phyloP scores from a whole-genome alignment of 179 eudicot genomes.

The Sideroxylon spinosum region DNA sequence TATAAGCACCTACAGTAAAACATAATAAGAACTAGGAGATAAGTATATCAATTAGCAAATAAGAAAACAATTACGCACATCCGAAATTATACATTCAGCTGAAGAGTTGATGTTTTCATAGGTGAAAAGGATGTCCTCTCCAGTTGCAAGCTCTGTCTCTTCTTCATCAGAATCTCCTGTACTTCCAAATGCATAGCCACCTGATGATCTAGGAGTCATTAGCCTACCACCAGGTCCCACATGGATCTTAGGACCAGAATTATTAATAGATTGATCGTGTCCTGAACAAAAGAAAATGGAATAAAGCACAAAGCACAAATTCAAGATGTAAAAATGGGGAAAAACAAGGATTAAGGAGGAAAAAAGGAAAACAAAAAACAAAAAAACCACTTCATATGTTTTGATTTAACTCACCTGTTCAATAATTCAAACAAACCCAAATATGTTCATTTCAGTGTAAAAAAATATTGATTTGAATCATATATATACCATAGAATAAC shows the following conservation, averaged over 20 bases:
- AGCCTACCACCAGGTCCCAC: constrained; percentile 42
- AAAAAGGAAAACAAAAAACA: background rate
- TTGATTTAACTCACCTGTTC: background rate
- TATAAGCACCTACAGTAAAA: background rate
- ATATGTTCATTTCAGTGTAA: background rate
- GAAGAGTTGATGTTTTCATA: constrained; percentile 31
- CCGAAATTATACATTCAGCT: constrained; percentile 30
- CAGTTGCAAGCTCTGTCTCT: constrained; percentile 36
- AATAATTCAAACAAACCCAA: background rate
- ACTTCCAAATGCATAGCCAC: constrained; percentile 40
- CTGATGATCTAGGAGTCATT: constrained; percentile 40
- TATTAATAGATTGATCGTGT: constrained; percentile 33
- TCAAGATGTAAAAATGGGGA: background rate
- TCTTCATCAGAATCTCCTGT: constrained; percentile 49
- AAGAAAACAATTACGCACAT: constrained; percentile 15
- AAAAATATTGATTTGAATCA: background rate
- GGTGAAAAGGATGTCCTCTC: constrained; percentile 28
- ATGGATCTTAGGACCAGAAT: constrained; percentile 30
- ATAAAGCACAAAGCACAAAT: background rate
- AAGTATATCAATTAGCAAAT: background rate
- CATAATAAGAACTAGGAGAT: background rate
- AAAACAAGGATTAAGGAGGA: background rate
- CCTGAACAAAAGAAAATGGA: constrained; percentile 30
- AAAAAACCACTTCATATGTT: constrained; percentile 1
- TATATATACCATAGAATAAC: background rate